These are phyloP conservation scores for Paramecium biaurelia DNA, from an alignment of 73 alveolate genomes.

Conservation along the genomic window DNA sequence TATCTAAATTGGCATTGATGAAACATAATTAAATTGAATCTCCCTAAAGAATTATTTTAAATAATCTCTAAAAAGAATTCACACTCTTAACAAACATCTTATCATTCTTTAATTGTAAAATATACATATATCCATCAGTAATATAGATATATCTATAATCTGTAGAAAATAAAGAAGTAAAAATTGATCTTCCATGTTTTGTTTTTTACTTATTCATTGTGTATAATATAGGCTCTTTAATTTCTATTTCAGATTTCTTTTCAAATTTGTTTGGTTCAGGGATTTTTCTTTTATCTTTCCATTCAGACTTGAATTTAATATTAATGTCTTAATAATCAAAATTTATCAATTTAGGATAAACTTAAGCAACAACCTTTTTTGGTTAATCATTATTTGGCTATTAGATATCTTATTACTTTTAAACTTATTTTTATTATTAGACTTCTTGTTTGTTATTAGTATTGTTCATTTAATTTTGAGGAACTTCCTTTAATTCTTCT, in stretches of 20 bases:
- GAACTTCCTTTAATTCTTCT: not conserved
- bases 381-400: not conserved
- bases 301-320: not conserved
- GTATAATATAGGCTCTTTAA: slow-evolving; percentile 5
- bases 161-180: not conserved
- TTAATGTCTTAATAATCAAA: slow-evolving; percentile 22
- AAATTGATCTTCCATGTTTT: slow-evolving; percentile 36
- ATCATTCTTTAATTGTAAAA: not conserved
- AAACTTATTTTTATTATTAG: not conserved
- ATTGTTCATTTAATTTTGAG: not conserved
- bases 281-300: slow-evolving; percentile 7
- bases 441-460: not conserved
- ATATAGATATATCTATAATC: slow-evolving; percentile 31
- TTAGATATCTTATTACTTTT: not conserved
- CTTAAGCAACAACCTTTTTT: not conserved
- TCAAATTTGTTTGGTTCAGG: not conserved
- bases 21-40: not conserved
- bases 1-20: not conserved
- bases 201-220: not conserved
- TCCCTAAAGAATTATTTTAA: not conserved
- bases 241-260: not conserved
- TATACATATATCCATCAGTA: not conserved
- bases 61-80: not conserved
- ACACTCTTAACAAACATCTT: slow-evolving; percentile 1
- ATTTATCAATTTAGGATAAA: not conserved